Evolutionary conservation across 768 basidiomycete genomes (phyloP).

Genomic region (Tylopilus intermedius): DNA sequence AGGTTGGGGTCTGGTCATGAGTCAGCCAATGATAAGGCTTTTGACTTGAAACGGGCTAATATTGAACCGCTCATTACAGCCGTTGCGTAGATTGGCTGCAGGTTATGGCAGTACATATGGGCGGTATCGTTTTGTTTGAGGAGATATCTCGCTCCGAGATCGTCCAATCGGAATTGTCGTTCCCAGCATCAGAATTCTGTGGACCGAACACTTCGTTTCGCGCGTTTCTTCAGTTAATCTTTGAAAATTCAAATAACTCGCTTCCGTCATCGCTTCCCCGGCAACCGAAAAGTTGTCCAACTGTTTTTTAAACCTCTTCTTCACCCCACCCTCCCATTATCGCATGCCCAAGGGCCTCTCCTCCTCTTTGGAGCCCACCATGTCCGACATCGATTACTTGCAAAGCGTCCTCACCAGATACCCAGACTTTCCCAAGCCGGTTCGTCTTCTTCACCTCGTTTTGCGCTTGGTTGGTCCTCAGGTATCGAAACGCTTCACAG

Average conservation of each 20-base stretch:
- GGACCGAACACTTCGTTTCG: not conserved
- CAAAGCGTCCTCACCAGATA: conserved; percentile 55
- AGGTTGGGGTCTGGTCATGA: too few species aligned
- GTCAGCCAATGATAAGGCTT: too few species aligned
- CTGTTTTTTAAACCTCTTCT: conserved; percentile 1
- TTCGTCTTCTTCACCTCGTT: conserved; percentile 27
- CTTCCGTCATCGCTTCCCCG: conserved; percentile 9
- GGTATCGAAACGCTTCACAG: conserved; percentile 33
- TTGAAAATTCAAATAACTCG: conserved; percentile 1
- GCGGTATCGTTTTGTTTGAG: too few species aligned
- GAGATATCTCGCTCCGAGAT: too few species aligned
- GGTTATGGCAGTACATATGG: too few species aligned
- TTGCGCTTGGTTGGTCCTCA: not conserved
- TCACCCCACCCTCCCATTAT: not conserved
- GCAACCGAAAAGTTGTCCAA: not conserved
- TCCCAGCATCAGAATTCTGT: conserved; percentile 3
- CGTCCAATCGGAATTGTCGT: not conserved
- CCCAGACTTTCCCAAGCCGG: conserved; percentile 89
- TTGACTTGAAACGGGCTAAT: too few species aligned
- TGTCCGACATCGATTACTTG: conserved; percentile 76
- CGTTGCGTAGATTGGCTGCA: too few species aligned
- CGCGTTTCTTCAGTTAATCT: not conserved
- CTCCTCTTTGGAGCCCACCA: conserved; percentile 25
- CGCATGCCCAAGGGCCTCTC: conserved; percentile 1
- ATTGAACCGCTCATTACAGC: too few species aligned